Conservation (phyloP, 257 asterid species). For the Solanum peruvianum region DNA sequence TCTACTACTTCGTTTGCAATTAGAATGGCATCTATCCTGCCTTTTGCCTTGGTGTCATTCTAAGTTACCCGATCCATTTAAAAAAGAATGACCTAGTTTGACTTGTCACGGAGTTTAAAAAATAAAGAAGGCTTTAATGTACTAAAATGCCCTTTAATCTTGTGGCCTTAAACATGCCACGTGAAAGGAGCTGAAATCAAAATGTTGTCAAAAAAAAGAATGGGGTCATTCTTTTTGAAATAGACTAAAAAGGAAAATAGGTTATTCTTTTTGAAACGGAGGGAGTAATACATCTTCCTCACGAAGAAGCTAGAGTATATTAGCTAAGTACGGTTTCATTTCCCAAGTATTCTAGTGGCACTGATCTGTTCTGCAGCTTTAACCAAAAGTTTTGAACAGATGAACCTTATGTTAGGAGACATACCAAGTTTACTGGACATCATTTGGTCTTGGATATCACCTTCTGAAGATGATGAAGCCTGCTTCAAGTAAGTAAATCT, state of each 20-base stretch:
- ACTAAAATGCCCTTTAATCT: not conserved
- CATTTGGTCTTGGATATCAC: slow-evolving; percentile 93
- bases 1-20: too few relatives aligned
- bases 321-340: not conserved
- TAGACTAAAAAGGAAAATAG: not conserved
- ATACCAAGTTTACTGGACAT: slow-evolving; percentile 79
- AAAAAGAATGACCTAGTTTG: not conserved
- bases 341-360: not conserved
- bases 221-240: not conserved
- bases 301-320: not conserved
- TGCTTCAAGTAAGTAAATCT: slow-evolving; percentile 50
- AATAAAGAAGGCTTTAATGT: not conserved
- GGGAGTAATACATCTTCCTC: not conserved
- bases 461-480: slow-evolving; percentile 56
- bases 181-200: not conserved
- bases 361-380: not conserved
- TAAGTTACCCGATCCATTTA: not conserved
- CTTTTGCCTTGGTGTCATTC: not conserved
- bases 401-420: slow-evolving; percentile 93
- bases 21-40: not conserved
- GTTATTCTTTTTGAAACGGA: not conserved
- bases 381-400: slow-evolving; percentile 47
- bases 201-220: not conserved
- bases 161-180: not conserved
- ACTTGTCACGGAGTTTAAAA: not conserved